These are phyloP conservation scores for Cucurbita pepo DNA, from an alignment of 306 rosid genomes.

Conservation along the genomic window DNA sequence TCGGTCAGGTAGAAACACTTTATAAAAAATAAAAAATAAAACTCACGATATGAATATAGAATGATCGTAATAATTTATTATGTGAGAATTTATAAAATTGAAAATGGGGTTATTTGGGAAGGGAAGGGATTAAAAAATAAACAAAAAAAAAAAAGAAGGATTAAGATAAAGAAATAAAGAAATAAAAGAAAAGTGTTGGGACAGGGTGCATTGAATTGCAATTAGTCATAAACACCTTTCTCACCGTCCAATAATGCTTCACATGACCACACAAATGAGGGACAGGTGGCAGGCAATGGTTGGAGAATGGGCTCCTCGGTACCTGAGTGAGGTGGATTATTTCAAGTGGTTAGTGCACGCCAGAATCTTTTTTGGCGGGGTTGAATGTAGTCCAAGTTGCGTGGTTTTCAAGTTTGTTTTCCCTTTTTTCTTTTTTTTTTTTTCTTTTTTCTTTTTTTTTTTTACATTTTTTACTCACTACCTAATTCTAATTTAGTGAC, in stretches of 20 bases:
- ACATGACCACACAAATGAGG: slow-evolving; percentile 29
- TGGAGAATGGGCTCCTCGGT: slow-evolving; percentile 22
- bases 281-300: slow-evolving; percentile 29
- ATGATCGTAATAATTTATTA: no score
- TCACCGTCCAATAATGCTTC: slow-evolving; percentile 47
- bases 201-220: slow-evolving; percentile 4
- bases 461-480: no score
- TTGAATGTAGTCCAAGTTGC: slow-evolving; percentile 30
- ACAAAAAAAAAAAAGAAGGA: no score
- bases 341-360: slow-evolving; percentile 47
- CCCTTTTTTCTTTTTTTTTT: no score
- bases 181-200: background rate
- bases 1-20: no score
- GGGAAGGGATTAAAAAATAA: no score
- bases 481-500: background rate
- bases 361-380: slow-evolving; percentile 38
- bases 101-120: background rate
- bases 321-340: slow-evolving; percentile 23
- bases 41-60: no score
- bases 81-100: background rate
- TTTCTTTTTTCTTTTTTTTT: no score
- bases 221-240: slow-evolving; percentile 31
- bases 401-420: slow-evolving; percentile 35
- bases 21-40: no score
- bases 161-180: background rate